Evolutionary conservation across 352 stramenopile genomes (phyloP).

Genomic region (Globisporangium uncinulatum): DNA sequence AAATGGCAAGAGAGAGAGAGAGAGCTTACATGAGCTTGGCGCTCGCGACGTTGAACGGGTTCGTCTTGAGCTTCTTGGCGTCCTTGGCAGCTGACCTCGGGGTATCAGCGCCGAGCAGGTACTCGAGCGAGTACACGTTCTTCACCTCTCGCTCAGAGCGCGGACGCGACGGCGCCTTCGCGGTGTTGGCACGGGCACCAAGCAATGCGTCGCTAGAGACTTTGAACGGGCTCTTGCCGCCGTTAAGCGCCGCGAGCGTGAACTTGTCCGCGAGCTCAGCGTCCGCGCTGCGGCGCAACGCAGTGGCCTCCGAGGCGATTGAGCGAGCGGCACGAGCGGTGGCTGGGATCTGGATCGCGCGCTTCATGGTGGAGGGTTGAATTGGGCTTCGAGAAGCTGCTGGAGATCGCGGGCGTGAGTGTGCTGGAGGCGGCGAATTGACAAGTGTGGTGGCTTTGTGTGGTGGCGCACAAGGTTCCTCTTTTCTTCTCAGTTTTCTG

Average conservation of each 20-base stretch:
- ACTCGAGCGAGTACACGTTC: conserved; percentile 64
- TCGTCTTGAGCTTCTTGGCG: conserved; percentile 22
- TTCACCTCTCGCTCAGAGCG: conserved; percentile 29
- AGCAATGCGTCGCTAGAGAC: conserved; percentile 48
- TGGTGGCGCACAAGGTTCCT: no score
- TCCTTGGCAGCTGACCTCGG: conserved; percentile 5
- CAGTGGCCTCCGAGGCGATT: conserved; percentile 5
- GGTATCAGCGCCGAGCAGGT: conserved; percentile 36
- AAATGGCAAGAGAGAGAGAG: not conserved
- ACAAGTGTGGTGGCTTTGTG: no score
- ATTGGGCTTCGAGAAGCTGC: not conserved
- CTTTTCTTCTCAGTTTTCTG: no score
- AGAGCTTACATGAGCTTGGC: conserved; percentile 53
- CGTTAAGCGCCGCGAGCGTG: conserved; percentile 56
- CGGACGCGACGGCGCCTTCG: conserved; percentile 22
- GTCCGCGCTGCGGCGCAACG: conserved; percentile 11
- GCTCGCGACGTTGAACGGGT: conserved; percentile 60
- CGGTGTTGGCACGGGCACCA: conserved; percentile 1
- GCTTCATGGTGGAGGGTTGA: conserved; percentile 15
- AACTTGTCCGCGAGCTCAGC: conserved; percentile 48
- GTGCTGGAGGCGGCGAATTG: conserved; percentile 2
- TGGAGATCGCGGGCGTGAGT: not conserved
- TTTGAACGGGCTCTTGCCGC: conserved; percentile 63
- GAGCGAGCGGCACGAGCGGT: conserved; percentile 5
- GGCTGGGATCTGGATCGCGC: conserved; percentile 9